phyloP scores from a whole-genome alignment of 2,329 filamentous ascomycete species.

The Cladosporium sp. region DNA sequence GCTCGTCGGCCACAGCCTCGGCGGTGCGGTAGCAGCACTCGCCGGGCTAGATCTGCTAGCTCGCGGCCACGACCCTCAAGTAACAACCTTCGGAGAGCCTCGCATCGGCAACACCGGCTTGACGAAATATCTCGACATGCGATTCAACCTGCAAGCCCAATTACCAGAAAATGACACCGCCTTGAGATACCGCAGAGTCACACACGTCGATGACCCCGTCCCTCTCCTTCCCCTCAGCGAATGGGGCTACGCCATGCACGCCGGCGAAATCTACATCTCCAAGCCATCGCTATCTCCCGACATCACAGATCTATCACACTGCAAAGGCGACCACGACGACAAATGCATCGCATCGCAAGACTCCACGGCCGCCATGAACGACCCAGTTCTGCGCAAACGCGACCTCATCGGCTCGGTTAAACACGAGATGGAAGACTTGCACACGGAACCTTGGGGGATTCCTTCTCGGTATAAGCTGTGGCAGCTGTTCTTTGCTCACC shows the following conservation, averaged over 20 bases:
- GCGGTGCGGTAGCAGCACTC: constrained; percentile 84
- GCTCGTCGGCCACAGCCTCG: constrained; percentile 85
- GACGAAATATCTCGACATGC: constrained; percentile 49
- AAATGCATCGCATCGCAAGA: constrained; percentile 64
- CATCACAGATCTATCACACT: constrained; percentile 63
- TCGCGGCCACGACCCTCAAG: constrained; percentile 67
- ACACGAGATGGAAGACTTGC: constrained; percentile 30
- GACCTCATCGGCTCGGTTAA: constrained; percentile 22
- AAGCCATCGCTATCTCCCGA: constrained; percentile 65
- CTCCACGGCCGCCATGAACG: constrained; percentile 21
- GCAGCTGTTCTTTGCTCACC: constrained; percentile 87
- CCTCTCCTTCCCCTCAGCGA: constrained; percentile 79
- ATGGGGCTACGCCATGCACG: constrained; percentile 83
- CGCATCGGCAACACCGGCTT: constrained; percentile 53
- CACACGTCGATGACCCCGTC: constrained; percentile 81
- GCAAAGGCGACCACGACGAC: constrained; percentile 65
- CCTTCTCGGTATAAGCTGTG: constrained; percentile 69
- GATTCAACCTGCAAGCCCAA: constrained; percentile 40
- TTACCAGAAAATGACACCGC: constrained; percentile 16
- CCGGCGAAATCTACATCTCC: constrained; percentile 80
- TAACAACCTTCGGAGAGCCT: constrained; percentile 94
- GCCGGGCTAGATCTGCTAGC: constrained; percentile 76
- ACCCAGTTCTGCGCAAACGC: constrained; percentile 3
- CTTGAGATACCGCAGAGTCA: constrained; percentile 66
- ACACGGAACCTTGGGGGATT: constrained; percentile 31